Percentiles rank a stretch among this genome's conserved stretches.
phyloP scores from a whole-genome alignment of 345 rosid species.

The Eucalyptus sp. region DNA sequence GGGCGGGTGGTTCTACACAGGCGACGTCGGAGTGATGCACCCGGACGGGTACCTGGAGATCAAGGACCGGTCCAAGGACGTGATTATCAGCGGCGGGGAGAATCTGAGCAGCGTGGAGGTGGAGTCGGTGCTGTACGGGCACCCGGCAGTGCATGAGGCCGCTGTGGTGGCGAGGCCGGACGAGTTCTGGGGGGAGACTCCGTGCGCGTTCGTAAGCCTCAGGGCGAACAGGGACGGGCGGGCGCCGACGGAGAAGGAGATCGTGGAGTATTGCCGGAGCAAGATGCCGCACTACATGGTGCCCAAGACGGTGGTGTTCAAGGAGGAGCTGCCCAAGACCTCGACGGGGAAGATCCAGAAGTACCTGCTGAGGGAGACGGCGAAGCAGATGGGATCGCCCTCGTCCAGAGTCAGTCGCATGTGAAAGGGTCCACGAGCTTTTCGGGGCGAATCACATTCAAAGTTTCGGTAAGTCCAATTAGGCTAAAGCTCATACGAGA shows the following conservation, averaged over 20 bases:
- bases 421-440: not conserved
- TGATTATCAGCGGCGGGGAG: conserved; percentile 82
- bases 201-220: conserved; percentile 63
- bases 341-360: conserved; percentile 14
- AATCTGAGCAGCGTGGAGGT: conserved; percentile 73
- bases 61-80: conserved; percentile 67
- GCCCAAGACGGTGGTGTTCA: conserved; percentile 9
- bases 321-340: conserved; percentile 10
- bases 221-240: conserved; percentile 9
- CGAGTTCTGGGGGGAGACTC: conserved; percentile 79
- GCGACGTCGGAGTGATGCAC: conserved; percentile 70
- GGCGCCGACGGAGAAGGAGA: conserved; percentile 14
- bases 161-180: conserved; percentile 84
- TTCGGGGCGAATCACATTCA: not conserved
- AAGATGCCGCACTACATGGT: conserved; percentile 8
- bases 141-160: conserved; percentile 58
- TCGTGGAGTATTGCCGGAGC: conserved; percentile 1
- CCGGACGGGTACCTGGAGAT: conserved; percentile 60
- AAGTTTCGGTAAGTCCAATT: not conserved
- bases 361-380: not conserved
- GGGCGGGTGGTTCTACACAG: conserved; percentile 58
- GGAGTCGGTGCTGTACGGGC: conserved; percentile 51
- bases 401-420: not conserved
- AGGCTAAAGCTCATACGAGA: not conserved
- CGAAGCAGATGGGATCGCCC: conserved; percentile 2